Conservation (phyloP, 2,329 filamentous ascomycete species). For the Trichoderma lentiforme region DNA sequence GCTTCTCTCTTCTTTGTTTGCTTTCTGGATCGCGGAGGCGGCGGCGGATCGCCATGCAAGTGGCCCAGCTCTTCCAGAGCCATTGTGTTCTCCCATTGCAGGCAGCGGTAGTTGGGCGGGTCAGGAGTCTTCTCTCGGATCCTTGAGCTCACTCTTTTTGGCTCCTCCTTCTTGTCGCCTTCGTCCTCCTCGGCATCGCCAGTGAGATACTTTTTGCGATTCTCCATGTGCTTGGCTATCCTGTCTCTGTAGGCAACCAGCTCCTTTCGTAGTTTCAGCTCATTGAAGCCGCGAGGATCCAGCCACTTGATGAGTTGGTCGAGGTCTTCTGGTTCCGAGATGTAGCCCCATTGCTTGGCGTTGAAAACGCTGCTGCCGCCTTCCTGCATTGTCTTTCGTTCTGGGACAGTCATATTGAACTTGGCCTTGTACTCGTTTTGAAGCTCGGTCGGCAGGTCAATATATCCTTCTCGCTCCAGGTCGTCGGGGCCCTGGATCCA, state of each 20-base stretch:
- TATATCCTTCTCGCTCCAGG: slow-evolving; percentile 80
- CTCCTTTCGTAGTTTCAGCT: slow-evolving; percentile 85
- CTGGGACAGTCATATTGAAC: slow-evolving; percentile 78
- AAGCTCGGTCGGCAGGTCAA: slow-evolving; percentile 69
- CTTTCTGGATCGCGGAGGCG: slow-evolving; percentile 50
- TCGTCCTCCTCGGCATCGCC: slow-evolving; percentile 37
- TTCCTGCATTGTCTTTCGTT: slow-evolving; percentile 84
- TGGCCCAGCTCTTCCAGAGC: slow-evolving; percentile 56
- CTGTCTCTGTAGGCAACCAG: slow-evolving; percentile 70
- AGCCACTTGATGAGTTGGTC: slow-evolving; percentile 83
- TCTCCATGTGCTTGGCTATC: slow-evolving; percentile 76
- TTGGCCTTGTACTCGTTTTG: slow-evolving; percentile 72
- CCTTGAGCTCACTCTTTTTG: slow-evolving; percentile 44
- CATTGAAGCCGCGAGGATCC: slow-evolving; percentile 80
- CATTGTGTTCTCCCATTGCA: slow-evolving; percentile 55
- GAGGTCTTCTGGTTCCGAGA: slow-evolving; percentile 74
- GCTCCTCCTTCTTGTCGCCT: slow-evolving; percentile 39
- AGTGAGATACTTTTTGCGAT: slow-evolving; percentile 66
- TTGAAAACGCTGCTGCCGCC: slow-evolving; percentile 72
- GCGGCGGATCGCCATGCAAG: slow-evolving; percentile 54
- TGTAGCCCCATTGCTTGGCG: slow-evolving; percentile 86
- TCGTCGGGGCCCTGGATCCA: slow-evolving; percentile 97
- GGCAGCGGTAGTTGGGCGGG: slow-evolving; percentile 46
- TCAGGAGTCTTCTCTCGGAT: slow-evolving; percentile 48
- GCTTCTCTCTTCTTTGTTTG: slow-evolving; percentile 51